Conservation (phyloP, 495 filamentous ascomycete species). For the Penicillium flavigenum region DNA sequence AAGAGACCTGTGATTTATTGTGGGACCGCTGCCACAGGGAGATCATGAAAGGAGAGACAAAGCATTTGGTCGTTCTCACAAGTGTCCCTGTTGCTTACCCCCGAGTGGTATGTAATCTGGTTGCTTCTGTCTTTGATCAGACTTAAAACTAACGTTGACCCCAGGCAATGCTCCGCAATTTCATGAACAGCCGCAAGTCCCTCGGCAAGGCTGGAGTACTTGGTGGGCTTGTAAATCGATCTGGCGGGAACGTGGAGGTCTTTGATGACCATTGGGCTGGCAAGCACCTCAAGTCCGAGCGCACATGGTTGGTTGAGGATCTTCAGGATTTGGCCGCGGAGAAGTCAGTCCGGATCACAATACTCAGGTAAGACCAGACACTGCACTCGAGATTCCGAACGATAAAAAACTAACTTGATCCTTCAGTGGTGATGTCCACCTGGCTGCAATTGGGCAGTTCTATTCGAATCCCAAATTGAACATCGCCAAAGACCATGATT, state of each 20-base stretch:
- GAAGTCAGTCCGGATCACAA: conserved; percentile 88
- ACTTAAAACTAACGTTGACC: conserved; percentile 12
- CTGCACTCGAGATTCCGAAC: not conserved
- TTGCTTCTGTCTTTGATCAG: conserved; percentile 37
- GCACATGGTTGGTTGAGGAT: conserved; percentile 82
- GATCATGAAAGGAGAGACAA: conserved; percentile 77
- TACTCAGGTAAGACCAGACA: conserved; percentile 58
- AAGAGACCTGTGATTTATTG: conserved; percentile 76
- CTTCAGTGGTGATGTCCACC: conserved; percentile 81
- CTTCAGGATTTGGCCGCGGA: conserved; percentile 87
- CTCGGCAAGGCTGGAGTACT: conserved; percentile 79
- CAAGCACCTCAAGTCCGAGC: conserved; percentile 85
- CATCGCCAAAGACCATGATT: conserved; percentile 79
- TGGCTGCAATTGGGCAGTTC: conserved; percentile 91
- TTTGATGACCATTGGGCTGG: conserved; percentile 98
- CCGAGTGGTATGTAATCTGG: conserved; percentile 58
- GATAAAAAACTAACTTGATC: conserved; percentile 18
- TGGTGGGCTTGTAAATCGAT: conserved; percentile 78
- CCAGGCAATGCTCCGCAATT: conserved; percentile 65
- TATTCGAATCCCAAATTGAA: conserved; percentile 81
- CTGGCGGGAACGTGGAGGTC: conserved; percentile 91
- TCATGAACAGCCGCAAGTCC: conserved; percentile 84
- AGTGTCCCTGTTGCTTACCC: conserved; percentile 93
- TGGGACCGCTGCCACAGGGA: conserved; percentile 82
- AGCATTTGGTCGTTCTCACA: conserved; percentile 83